Conservation (phyloP, 768 basidiomycete genomes). For the Lactarius vividus region DNA sequence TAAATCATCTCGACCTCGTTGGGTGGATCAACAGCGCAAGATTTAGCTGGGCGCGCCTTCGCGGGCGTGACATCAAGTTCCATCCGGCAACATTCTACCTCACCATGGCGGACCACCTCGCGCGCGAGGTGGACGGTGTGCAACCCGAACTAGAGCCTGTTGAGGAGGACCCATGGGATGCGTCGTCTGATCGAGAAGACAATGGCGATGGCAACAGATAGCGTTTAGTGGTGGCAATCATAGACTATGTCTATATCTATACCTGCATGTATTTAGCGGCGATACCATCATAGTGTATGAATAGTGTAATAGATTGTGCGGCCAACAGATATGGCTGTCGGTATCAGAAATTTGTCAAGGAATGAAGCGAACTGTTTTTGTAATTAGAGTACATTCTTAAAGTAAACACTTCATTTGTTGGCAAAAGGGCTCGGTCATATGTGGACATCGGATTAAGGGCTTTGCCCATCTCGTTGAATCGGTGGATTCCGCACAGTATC, state of each 20-base stretch:
- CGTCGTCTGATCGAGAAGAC: slow-evolving; percentile 26
- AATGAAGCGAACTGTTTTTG: neutral
- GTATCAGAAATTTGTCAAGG: neutral
- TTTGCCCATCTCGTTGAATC: neutral
- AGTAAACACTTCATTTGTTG: neutral
- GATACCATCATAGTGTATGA: slow-evolving; percentile 14
- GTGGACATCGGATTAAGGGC: neutral
- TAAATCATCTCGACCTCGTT: slow-evolving; percentile 90
- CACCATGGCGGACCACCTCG: slow-evolving; percentile 74
- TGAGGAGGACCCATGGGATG: slow-evolving; percentile 29
- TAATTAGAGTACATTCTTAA: neutral
- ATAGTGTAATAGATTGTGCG: neutral
- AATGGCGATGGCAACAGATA: slow-evolving; percentile 5
- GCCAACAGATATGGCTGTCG: neutral
- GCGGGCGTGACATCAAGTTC: slow-evolving; percentile 87
- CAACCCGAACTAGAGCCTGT: slow-evolving; percentile 20
- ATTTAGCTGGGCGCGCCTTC: slow-evolving; percentile 87
- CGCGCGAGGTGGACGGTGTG: slow-evolving; percentile 69
- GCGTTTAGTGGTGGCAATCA: neutral
- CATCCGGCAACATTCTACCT: slow-evolving; percentile 90
- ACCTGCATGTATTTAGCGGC: slow-evolving; percentile 2
- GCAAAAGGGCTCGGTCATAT: neutral
- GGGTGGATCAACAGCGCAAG: slow-evolving; percentile 91
- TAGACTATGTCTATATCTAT: slow-evolving; percentile 6
- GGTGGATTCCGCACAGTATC: neutral